Evolutionary conservation across 495 filamentous ascomycete genomes (phyloP), one percentile per base, ranked within the genome.

Genomic region (Xylaria flabelliformis): DNA sequence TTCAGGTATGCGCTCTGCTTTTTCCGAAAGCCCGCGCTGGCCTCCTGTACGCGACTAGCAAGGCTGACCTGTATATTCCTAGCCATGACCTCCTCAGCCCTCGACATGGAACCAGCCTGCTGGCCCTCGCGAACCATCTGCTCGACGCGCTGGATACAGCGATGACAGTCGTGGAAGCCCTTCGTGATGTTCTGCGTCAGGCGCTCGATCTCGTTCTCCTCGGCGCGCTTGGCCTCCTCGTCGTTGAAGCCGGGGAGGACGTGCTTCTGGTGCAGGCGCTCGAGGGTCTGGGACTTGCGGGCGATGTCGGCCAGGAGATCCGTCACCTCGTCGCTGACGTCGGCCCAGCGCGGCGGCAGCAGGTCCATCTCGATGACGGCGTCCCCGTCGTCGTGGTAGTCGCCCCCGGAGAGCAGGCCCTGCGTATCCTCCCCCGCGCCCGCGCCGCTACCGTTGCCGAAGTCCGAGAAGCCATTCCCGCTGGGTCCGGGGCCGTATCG

Each of bases 351-450:
- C 50, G 97, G 96, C 0, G 96, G 97, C 12, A 99, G 87, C 15
- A 97, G 85, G 82, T 98, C 95, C 96, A 99, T 98, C 85, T 99
- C 96, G 74, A 99, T 99, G 64, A 99, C 89, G 21, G 93, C 92
- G 80, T 98, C 96, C 73, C 94, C 95, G 74, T 89, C 87, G 80
- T 97, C 94, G 77, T 92, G 89, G 59, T 94, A 92, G 80, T 92
- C 92, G 58, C 88, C 91, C 72, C 88, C 90, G 71, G 94, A 92
- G 79, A 98, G 91, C 72, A 99, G 91, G 24, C 95, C 93, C 64
- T 92, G 91, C 74, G 93, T 91, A 84, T 98, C 95, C 75, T 92
- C 87, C 81, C 80, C 65, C n/a, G 29, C 77, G 13, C 80, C 81
- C 46, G 77, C 75, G 72, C 81, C 79, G 56, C 75, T 74, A 74